phyloP scores from a whole-genome alignment of 2,329 filamentous ascomycete species.

The Colletotrichum sp. region DNA sequence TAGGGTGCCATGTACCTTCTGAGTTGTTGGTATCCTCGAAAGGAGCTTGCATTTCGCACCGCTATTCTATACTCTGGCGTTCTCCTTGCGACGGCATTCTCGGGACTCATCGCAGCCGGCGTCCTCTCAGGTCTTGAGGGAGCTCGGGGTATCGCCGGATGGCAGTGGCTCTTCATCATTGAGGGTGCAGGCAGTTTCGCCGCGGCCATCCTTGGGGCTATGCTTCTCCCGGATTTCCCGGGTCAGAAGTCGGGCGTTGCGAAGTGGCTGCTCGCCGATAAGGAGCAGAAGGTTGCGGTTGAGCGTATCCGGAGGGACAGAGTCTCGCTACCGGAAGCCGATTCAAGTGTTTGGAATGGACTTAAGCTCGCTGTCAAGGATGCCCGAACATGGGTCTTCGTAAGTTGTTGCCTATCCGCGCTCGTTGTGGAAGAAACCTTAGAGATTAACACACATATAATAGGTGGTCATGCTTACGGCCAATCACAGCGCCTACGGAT shows the following conservation, averaged over 20 bases:
- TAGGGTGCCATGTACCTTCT: slow-evolving; percentile 54
- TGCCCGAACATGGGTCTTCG: slow-evolving; percentile 27
- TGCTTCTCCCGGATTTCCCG: slow-evolving; percentile 7
- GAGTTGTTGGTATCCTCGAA: slow-evolving; percentile 70
- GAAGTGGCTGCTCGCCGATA: not conserved
- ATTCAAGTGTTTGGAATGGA: slow-evolving; percentile 18
- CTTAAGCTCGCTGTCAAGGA: slow-evolving; percentile 25
- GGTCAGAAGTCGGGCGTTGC: not conserved
- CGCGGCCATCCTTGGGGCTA: not conserved
- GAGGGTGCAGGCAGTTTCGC: not conserved
- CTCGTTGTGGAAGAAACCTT: not conserved
- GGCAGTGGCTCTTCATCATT: slow-evolving; percentile 1
- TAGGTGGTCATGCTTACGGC: slow-evolving; percentile 21
- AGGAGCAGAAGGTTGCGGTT: slow-evolving; percentile 12
- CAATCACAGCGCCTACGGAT: slow-evolving; percentile 26
- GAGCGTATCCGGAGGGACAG: slow-evolving; percentile 21
- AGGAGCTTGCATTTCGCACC: slow-evolving; percentile 64
- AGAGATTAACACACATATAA: not conserved
- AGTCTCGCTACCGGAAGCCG: slow-evolving; percentile 21
- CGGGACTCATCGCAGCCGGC: slow-evolving; percentile 23
- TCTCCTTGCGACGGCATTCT: not conserved
- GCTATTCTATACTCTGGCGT: not conserved
- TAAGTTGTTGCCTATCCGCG: not conserved
- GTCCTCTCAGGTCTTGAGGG: not conserved
- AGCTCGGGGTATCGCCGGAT: not conserved